Evolutionary conservation across 2,329 filamentous ascomycete genomes (phyloP).

Genomic region (Fusarium veterinarium): DNA sequence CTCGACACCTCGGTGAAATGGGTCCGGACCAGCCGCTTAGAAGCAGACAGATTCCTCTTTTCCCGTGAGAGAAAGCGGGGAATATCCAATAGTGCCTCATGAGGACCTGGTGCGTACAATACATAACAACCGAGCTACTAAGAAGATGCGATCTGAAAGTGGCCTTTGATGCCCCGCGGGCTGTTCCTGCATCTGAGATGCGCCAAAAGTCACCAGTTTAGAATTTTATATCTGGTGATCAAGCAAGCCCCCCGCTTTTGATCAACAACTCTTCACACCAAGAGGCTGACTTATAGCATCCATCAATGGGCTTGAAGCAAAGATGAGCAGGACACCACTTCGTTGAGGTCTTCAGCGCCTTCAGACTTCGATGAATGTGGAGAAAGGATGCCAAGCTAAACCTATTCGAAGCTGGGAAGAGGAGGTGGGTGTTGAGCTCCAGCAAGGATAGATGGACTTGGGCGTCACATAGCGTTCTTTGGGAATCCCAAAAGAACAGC

Average conservation of each 20-base stretch:
- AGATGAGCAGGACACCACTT: conserved; percentile 31
- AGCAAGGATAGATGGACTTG: conserved; percentile 33
- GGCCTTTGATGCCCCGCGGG: conserved; percentile 12
- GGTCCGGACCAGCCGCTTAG: background rate
- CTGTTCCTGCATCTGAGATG: conserved; percentile 37
- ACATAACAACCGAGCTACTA: background rate
- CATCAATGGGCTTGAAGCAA: conserved; percentile 11
- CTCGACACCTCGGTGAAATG: conserved; percentile 13
- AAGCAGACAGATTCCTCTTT: background rate
- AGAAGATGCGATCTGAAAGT: conserved; percentile 20
- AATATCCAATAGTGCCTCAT: background rate
- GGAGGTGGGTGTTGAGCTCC: conserved; percentile 27
- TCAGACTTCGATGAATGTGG: conserved; percentile 25
- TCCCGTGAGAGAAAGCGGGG: conserved; percentile 1
- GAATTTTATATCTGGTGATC: conserved; percentile 32
- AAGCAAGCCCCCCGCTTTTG: conserved; percentile 14
- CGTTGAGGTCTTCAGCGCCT: conserved; percentile 5
- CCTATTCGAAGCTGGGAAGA: conserved; percentile 13
- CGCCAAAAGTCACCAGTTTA: conserved; percentile 27
- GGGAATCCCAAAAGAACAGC: conserved; percentile 26
- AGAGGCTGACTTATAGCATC: background rate
- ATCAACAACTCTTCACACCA: conserved; percentile 16
- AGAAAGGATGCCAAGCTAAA: conserved; percentile 27
- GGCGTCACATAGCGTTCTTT: conserved; percentile 28
- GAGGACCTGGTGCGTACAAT: background rate